phyloP scores from a whole-genome alignment of 2,329 filamentous ascomycete species.

The Aureobasidium vineae region DNA sequence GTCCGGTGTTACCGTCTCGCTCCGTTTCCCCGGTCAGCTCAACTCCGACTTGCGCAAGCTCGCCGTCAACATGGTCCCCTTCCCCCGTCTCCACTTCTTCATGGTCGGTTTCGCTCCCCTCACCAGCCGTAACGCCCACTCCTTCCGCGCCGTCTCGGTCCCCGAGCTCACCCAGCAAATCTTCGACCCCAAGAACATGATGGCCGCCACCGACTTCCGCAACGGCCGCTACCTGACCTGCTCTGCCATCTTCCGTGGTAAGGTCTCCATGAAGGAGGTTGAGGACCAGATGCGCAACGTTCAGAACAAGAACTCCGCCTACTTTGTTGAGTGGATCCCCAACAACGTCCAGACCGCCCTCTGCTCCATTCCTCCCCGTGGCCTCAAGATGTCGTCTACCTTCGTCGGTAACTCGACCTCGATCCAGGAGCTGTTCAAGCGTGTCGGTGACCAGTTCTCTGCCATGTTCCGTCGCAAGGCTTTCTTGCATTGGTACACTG shows the following conservation, averaged over 20 bases:
- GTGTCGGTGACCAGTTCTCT: conserved; percentile 98
- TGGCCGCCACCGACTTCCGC: conserved; percentile 99
- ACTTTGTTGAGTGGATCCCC: conserved; percentile 99
- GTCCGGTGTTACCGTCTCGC: conserved; percentile 97
- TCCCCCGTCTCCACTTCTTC: conserved; percentile 99
- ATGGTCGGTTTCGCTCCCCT: conserved; percentile 99
- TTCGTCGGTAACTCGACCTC: conserved; percentile 99
- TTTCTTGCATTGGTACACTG: conserved; percentile 99
- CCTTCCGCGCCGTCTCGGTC: conserved; percentile 96
- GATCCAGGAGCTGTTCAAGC: conserved; percentile 99
- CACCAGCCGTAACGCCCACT: conserved; percentile 86
- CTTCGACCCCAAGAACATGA: conserved; percentile 99
- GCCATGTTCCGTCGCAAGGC: conserved; percentile 99
- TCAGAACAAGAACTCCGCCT: conserved; percentile 99
- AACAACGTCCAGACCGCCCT: conserved; percentile 99
- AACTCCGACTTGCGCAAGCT: conserved; percentile 99
- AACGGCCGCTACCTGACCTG: conserved; percentile 99
- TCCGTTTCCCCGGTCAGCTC: conserved; percentile 99
- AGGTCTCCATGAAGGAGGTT: conserved; percentile 99
- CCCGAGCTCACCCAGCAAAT: conserved; percentile 99
- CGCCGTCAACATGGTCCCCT: conserved; percentile 99
- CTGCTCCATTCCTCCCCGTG: conserved; percentile 96
- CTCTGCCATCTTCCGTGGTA: conserved; percentile 99
- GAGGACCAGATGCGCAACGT: conserved; percentile 99
- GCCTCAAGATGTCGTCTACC: conserved; percentile 98